Base-by-base conservation (phyloP, 768 basidiomycete species). In the Suillus hirtellus region DNA sequence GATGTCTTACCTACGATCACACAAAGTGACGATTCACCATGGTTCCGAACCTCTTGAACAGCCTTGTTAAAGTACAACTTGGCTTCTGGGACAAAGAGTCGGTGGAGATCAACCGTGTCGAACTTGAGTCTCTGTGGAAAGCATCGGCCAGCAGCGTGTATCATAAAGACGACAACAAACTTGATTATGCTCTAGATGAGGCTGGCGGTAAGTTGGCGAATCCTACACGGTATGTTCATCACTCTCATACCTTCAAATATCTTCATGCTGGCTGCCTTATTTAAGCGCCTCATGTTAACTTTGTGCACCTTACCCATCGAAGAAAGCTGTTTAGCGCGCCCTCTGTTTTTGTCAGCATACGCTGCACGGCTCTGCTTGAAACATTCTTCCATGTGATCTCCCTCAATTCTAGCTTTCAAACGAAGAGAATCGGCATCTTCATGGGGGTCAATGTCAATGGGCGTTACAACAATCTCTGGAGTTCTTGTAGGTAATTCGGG, bases 41-140 rank as follows among this genome's bases (percentile, higher is more conserved):
- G 74, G 37, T 70, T 72, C 59, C 86, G 86, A 5, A 89, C 90
- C 34, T 81, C 73, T 68, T 83, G 74, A 35, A 95, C 83, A 7
- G 89, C 89, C 7, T 72, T 63, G 71, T 94, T 90, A 0, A 89
- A 87, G 61, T 81, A 81, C 44, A 80, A 74, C 55, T 95, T 86
- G n/a, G 93, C 91, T 76, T 97, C 95, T 70, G 90, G 89, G 59
- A 95, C 93, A 73, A 89, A 93, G 1, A 96, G 79, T 2, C 92
- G 91, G 71, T 96, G 93, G 37, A 95, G 76, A 73, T 96, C 93
- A 58, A 95, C 78, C 72, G 90, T 89, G 2, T 87, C 89, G 1
- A 81, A 81, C 61, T 81, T 75, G 55, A 86, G 7, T 43, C 17
- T 37, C 63, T 60, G 5, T 12, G 49, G 35, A 58, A 50, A 24